phyloP scores from a whole-genome alignment of 148 eudicot species.

The Linanthus parryae region DNA sequence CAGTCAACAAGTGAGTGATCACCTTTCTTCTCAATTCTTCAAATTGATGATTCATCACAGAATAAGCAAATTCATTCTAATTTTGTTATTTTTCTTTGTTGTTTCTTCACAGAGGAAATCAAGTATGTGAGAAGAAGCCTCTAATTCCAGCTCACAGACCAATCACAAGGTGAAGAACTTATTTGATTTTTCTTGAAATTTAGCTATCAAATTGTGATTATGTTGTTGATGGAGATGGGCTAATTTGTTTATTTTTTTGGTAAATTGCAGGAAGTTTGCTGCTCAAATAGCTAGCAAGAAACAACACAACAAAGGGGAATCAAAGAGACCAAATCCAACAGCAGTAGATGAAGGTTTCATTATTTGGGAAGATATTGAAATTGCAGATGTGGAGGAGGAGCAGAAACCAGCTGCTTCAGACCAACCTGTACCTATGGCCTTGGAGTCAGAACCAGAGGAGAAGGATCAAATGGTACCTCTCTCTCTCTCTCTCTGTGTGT shows the following conservation, averaged over 20 bases:
- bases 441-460: constrained; percentile 21
- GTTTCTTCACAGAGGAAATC: constrained; percentile 21
- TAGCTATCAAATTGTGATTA: no score
- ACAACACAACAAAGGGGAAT: constrained; percentile 21
- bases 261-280: constrained; percentile 24
- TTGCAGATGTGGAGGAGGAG: constrained; percentile 29
- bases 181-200: neutral
- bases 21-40: neutral
- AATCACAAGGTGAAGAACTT: constrained; percentile 32
- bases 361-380: constrained; percentile 20
- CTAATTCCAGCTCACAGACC: constrained; percentile 31
- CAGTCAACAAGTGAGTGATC: constrained; percentile 31
- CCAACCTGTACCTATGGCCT: constrained; percentile 41
- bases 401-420: constrained; percentile 22
- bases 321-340: constrained; percentile 18
- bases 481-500: neutral
- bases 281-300: no score
- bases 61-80: neutral
- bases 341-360: constrained; percentile 19
- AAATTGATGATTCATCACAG: no score
- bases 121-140: constrained; percentile 26
- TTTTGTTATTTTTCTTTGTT: neutral
- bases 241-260: no score
- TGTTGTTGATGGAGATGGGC: no score
- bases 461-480: constrained; percentile 34